Evolutionary conservation across 768 basidiomycete genomes (phyloP).

Genomic region (Leccinum truebloodii): DNA sequence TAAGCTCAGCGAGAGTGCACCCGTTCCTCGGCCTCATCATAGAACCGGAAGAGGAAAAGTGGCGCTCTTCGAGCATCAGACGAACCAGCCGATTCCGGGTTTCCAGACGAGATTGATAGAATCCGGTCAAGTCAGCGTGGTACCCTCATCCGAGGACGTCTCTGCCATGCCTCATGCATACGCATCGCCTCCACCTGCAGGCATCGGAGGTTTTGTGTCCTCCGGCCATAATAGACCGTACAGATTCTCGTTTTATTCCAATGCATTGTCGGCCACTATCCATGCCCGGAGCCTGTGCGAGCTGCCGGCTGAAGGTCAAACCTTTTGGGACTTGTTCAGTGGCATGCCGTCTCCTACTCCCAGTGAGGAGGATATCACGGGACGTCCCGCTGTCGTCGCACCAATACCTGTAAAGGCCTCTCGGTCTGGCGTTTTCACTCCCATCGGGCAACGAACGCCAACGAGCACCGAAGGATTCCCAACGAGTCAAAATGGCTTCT

Average conservation of each 20-base stretch:
- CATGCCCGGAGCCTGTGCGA: conserved; percentile 93
- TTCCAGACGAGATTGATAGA: conserved; percentile 41
- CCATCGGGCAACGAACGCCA: conserved; percentile 11
- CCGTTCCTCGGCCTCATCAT: conserved; percentile 59
- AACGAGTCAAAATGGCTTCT: conserved; percentile 13
- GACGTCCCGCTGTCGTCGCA: conserved; percentile 1
- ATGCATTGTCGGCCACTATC: conserved; percentile 87
- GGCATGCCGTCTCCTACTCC: conserved; percentile 39
- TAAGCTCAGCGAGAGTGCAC: conserved; percentile 83
- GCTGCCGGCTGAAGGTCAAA: conserved; percentile 90
- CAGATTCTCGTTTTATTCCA: conserved; percentile 98
- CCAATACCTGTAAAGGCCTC: conserved; percentile 11
- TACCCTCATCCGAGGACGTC: conserved; percentile 46
- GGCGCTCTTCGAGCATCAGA: conserved; percentile 78
- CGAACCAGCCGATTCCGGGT: conserved; percentile 49
- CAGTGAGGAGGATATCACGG: conserved; percentile 7
- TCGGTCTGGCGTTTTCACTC: conserved; percentile 7
- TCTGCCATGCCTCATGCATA: conserved; percentile 20
- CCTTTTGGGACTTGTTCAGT: conserved; percentile 87
- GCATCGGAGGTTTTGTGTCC: conserved; percentile 39
- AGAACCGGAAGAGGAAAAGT: conserved; percentile 77
- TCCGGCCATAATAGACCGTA: conserved; percentile 86
- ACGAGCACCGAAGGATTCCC: conserved; percentile 7
- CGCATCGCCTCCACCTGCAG: conserved; percentile 8
- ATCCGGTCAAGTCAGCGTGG: conserved; percentile 35